Evolutionary conservation across 2,329 filamentous ascomycete species (phyloP), one percentile per base, ranked within the genome.

Genomic region (Bimuria novae-zelandiae): DNA sequence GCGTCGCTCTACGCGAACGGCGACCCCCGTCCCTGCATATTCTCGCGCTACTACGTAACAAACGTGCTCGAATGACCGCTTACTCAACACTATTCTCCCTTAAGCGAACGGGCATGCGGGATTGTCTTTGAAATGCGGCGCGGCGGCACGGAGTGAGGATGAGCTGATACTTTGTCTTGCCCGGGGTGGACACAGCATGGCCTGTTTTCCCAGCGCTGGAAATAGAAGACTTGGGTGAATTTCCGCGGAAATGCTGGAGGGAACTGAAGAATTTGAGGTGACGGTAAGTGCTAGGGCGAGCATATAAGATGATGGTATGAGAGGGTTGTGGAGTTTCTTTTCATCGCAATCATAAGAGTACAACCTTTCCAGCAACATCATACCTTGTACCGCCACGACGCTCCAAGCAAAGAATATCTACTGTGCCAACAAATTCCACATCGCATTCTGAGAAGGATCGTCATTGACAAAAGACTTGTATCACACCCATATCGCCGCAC

Each of bases 11-110:
- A 47, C 44, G n/a, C 33, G 42, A 41, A 16, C 12, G 7, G 7
- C 6, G 14, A 25, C 10, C 32, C 22, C 32, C 23, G 44, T 37
- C 33, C 44, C 33, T 47, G 44, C 44, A 47, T 25, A 19, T 47
- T 39, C 44, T 36, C 33, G 44, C 44, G 44, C 44, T 37, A 47
- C 44, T 37, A 47, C 44, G 44, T 47, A 47, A 47, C 11, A 47
- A 29, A 35, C 25, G 43, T n/a, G 10, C 14, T 22, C 7, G 29
- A 23, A n/a, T 2, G 21, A 17, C 21, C 30, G 43, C 43, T 46
- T 46, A 46, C 19, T 25, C 43, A 25, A 36, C 14, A 3, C n/a
- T 12, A n/a, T 17, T 46, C 23, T 23, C 19, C 21, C 21, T 16
- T 22, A 46, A 36, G 30, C 43, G 30, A 21, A 36, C 30, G 25